These are phyloP conservation scores for Exophiala sp. DNA, from an alignment of 2,329 filamentous ascomycete species.

Conservation along the genomic window DNA sequence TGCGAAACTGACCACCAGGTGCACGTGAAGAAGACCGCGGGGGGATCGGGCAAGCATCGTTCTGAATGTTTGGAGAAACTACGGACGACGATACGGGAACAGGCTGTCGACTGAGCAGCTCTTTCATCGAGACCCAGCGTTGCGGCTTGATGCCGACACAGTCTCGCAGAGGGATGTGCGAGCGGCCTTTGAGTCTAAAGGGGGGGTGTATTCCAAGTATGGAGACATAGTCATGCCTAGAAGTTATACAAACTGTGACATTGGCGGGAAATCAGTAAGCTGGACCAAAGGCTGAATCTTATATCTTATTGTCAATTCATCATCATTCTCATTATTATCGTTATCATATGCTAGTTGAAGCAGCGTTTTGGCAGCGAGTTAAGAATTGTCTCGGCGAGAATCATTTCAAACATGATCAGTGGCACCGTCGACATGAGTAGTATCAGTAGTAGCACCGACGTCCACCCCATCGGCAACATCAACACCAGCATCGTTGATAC, in stretches of 20 bases:
- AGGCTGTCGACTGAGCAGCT: constrained; percentile 14
- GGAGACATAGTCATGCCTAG: too few species aligned
- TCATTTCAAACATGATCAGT: not conserved
- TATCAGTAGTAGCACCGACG: not conserved
- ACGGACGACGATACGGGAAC: constrained; percentile 15
- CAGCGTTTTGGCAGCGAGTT: too few species aligned
- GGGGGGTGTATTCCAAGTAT: not conserved
- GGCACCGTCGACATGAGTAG: not conserved
- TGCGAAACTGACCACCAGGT: constrained; percentile 16
- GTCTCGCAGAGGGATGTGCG: constrained; percentile 16
- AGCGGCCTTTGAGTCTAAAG: constrained; percentile 14
- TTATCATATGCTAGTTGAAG: too few species aligned
- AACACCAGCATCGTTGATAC: not conserved
- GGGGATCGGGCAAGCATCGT: constrained; percentile 12
- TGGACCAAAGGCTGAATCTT: too few species aligned
- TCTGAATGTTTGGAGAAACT: constrained; percentile 20
- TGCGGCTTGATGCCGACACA: constrained; percentile 10
- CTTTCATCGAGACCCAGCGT: constrained; percentile 12
- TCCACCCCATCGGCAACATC: not conserved
- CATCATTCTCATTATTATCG: too few species aligned
- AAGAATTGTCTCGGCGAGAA: too few species aligned
- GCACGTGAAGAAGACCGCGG: constrained; percentile 2
- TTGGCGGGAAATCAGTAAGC: too few species aligned
- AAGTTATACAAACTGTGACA: too few species aligned
- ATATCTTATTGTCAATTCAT: too few species aligned